These are phyloP conservation scores for Aspergillus homomorphus DNA, from an alignment of 495 filamentous ascomycete genomes.

Conservation along the genomic window DNA sequence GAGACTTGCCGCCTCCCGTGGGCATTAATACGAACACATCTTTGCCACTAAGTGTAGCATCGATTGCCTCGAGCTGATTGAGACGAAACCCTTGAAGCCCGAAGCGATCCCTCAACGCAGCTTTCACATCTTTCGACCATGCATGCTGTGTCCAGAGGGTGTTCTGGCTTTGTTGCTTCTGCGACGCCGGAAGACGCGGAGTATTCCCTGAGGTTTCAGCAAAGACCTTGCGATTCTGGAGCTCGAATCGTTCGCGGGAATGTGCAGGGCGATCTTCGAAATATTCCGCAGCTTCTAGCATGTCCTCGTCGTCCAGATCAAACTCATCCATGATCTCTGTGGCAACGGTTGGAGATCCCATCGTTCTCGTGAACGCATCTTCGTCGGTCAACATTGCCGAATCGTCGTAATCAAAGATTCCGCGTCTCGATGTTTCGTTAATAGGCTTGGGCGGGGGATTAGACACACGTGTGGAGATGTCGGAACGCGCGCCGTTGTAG, in stretches of 20 bases:
- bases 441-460: slow-evolving; percentile 3
- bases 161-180: slow-evolving; percentile 34
- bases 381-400: slow-evolving; percentile 24
- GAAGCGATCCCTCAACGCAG: slow-evolving; percentile 74
- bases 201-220: slow-evolving; percentile 55
- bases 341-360: slow-evolving; percentile 40
- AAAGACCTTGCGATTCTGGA: slow-evolving; percentile 44
- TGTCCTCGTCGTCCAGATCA: slow-evolving; percentile 65
- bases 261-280: slow-evolving; percentile 47
- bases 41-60: slow-evolving; percentile 80
- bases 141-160: slow-evolving; percentile 47
- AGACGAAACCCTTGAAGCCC: slow-evolving; percentile 77
- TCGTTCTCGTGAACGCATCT: slow-evolving; percentile 43
- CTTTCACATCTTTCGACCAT: slow-evolving; percentile 86
- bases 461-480: slow-evolving; percentile 11
- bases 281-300: slow-evolving; percentile 59
- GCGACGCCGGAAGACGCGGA: slow-evolving; percentile 27
- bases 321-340: slow-evolving; percentile 53
- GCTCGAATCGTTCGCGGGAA: slow-evolving; percentile 21
- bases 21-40: slow-evolving; percentile 97
- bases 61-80: slow-evolving; percentile 95
- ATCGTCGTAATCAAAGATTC: slow-evolving; percentile 21
- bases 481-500: not conserved
- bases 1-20: slow-evolving; percentile 92
- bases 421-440: slow-evolving; percentile 4